These are phyloP conservation scores for Cladosporium sp. DNA, from an alignment of 2,329 filamentous ascomycete genomes.

Conservation along the genomic window DNA sequence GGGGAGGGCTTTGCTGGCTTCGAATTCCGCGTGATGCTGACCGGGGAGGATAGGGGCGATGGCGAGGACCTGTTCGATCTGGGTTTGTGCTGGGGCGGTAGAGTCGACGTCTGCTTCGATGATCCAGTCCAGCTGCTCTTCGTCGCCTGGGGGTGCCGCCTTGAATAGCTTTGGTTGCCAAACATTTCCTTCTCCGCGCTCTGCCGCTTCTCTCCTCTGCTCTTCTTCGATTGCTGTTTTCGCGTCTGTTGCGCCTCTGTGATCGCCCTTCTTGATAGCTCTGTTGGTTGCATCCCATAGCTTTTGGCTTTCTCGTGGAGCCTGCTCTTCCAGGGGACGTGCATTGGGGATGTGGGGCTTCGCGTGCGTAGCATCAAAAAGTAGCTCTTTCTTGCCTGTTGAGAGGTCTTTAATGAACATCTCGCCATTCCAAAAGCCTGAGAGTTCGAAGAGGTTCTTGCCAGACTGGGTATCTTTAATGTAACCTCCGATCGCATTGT, in stretches of 20 bases:
- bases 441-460: conserved; percentile 86
- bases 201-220: conserved; percentile 85
- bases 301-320: conserved; percentile 83
- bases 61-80: conserved; percentile 78
- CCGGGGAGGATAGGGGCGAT: conserved; percentile 77
- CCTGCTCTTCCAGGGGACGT: conserved; percentile 81
- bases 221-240: conserved; percentile 95
- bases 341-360: conserved; percentile 73
- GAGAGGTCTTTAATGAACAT: conserved; percentile 87
- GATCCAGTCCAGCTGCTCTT: conserved; percentile 93
- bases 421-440: conserved; percentile 89
- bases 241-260: conserved; percentile 86
- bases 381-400: conserved; percentile 82
- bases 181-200: conserved; percentile 75
- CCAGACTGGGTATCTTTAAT: conserved; percentile 88
- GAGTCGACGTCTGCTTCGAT: conserved; percentile 79
- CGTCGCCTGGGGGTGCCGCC: conserved; percentile 60
- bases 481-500: conserved; percentile 89
- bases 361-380: conserved; percentile 82
- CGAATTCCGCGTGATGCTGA: conserved; percentile 23
- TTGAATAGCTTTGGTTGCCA: conserved; percentile 90
- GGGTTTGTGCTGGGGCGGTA: conserved; percentile 63
- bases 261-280: conserved; percentile 82
- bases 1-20: conserved; percentile 23
- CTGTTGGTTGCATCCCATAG: conserved; percentile 81